These are phyloP conservation scores for Kluyveromyces aestuarii DNA, from an alignment of 805 yeast species.

Conservation along the genomic window DNA sequence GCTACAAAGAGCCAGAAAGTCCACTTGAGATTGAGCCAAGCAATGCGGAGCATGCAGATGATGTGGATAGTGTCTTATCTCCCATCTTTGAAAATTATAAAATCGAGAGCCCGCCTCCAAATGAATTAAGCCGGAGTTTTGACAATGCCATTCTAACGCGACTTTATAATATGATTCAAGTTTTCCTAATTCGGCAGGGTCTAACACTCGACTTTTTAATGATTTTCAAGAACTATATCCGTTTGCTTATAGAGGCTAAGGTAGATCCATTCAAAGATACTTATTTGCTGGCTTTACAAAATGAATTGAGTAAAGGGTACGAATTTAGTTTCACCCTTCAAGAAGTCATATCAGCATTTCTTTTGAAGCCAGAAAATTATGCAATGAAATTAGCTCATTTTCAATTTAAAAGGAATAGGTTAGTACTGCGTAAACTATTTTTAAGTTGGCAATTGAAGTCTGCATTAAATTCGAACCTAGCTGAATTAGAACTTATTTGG, in stretches of 20 bases:
- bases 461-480: constrained; percentile 7
- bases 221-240: constrained; percentile 16
- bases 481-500: constrained; percentile 10
- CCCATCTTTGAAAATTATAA: not conserved
- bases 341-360: constrained; percentile 11
- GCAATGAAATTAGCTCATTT: constrained; percentile 16
- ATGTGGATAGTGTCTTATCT: not conserved
- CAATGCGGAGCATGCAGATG: not conserved
- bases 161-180: constrained; percentile 19
- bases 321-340: constrained; percentile 12
- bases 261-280: constrained; percentile 17
- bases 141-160: constrained; percentile 7
- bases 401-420: constrained; percentile 9
- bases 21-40: not conserved
- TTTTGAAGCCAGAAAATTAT: constrained; percentile 18
- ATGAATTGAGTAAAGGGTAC: constrained; percentile 14
- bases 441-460: constrained; percentile 12
- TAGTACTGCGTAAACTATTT: constrained; percentile 6
- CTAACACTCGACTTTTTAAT: constrained; percentile 20
- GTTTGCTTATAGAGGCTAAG: constrained; percentile 10
- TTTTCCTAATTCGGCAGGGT: constrained; percentile 16
- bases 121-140: not conserved
- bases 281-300: constrained; percentile 12
- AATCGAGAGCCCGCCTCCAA: not conserved
- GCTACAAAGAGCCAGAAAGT: not conserved